These are phyloP conservation scores for Quercus tomentella DNA, from an alignment of 331 rosid genomes.

Conservation along the genomic window DNA sequence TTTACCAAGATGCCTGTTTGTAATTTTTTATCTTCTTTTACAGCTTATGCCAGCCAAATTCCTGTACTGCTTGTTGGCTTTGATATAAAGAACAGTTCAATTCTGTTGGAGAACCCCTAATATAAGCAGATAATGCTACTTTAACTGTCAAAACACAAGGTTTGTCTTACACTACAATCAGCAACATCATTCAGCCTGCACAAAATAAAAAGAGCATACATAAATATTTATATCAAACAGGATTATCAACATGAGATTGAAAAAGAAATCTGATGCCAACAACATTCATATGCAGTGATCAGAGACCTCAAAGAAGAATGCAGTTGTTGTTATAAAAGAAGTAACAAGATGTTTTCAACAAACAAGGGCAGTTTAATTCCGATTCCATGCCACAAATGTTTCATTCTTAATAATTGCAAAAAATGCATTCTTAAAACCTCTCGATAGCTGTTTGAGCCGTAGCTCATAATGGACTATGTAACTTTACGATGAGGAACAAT, in stretches of 20 bases:
- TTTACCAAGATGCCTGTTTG: too few species aligned
- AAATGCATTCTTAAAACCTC: too few species aligned
- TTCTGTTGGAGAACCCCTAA: background rate
- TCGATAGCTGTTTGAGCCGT: too few species aligned
- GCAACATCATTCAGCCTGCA: slow-evolving; percentile 1
- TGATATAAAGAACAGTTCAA: background rate
- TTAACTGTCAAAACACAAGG: background rate
- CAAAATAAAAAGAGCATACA: background rate
- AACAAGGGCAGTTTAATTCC: too few species aligned
- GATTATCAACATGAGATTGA: background rate
- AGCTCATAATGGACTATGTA: too few species aligned
- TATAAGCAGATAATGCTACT: background rate
- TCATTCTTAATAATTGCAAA: too few species aligned
- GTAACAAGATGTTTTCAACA: too few species aligned
- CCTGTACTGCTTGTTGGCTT: background rate
- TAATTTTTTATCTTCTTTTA: background rate
- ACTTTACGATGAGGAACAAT: too few species aligned
- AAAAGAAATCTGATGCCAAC: background rate
- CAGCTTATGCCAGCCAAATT: background rate
- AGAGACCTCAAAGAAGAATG: background rate
- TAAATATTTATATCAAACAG: background rate
- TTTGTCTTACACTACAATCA: background rate
- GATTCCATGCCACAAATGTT: too few species aligned
- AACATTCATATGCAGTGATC: background rate
- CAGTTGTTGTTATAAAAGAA: background rate